These are phyloP conservation scores for Wickerhamomyces bovis DNA, from an alignment of 805 yeast species.

Conservation along the genomic window DNA sequence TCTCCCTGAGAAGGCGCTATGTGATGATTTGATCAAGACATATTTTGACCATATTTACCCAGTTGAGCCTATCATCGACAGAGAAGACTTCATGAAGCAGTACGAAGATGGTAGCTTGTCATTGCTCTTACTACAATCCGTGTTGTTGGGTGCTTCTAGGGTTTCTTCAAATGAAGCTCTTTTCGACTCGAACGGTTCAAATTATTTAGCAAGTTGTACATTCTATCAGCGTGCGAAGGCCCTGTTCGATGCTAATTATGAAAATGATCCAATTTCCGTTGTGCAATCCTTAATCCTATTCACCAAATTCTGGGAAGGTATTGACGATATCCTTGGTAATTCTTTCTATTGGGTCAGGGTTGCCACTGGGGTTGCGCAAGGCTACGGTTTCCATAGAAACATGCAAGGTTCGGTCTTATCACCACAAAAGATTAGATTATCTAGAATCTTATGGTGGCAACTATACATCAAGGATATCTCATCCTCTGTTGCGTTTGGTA, in stretches of 20 bases:
- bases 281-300: constrained; percentile 58
- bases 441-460: constrained; percentile 75
- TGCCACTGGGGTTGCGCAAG: constrained; percentile 67
- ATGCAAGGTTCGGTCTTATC: constrained; percentile 33
- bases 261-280: constrained; percentile 54
- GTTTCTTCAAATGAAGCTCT: constrained; percentile 48
- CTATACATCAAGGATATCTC: constrained; percentile 64
- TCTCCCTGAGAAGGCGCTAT: constrained; percentile 53
- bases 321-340: constrained; percentile 61
- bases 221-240: constrained; percentile 72
- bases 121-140: constrained; percentile 57
- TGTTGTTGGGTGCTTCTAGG: constrained; percentile 63
- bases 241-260: constrained; percentile 62
- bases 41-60: constrained; percentile 67
- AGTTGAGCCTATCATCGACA: constrained; percentile 59
- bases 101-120: constrained; percentile 55
- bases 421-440: constrained; percentile 38
- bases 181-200: constrained; percentile 38
- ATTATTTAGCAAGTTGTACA: constrained; percentile 49
- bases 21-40: constrained; percentile 52
- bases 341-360: constrained; percentile 65
- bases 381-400: constrained; percentile 67
- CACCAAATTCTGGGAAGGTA: constrained; percentile 70
- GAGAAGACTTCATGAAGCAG: constrained; percentile 52
- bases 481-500: constrained; percentile 66